Percentiles rank a stretch among this genome's conserved stretches.
These are phyloP conservation scores for Suillus discolor DNA, from an alignment of 768 basidiomycete species.

Conservation along the genomic window DNA sequence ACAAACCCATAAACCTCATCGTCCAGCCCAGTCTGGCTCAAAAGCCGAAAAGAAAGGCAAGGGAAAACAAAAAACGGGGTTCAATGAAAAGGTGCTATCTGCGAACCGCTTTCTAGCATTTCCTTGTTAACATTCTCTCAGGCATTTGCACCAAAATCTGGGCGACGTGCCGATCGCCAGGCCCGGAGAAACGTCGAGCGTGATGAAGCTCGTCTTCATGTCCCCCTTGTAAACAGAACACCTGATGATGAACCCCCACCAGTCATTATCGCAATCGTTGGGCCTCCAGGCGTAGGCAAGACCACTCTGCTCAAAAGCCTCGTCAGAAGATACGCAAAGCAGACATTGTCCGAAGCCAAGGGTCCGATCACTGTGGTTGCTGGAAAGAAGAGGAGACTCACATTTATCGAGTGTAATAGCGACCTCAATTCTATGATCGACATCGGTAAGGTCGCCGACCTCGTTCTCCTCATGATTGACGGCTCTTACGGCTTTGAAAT, in stretches of 20 bases:
- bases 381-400: conserved; percentile 91
- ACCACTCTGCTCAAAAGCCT: conserved; percentile 91
- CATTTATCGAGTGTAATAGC: conserved; percentile 96
- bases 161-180: conserved; percentile 84
- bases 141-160: conserved; percentile 95
- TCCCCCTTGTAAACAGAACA: conserved; percentile 93
- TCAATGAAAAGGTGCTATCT: conserved; percentile 82
- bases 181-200: conserved; percentile 90
- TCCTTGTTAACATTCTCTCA: conserved; percentile 27
- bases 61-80: conserved; percentile 69
- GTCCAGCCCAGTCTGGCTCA: conserved; percentile 67
- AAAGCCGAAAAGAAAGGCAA: conserved; percentile 82
- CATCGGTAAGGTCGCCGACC: conserved; percentile 93
- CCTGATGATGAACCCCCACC: conserved; percentile 92
- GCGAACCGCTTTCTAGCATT: not conserved
- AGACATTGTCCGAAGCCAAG: conserved; percentile 84
- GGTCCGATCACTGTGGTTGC: conserved; percentile 95
- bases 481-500: conserved; percentile 99
- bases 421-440: conserved; percentile 99
- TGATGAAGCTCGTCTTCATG: conserved; percentile 94
- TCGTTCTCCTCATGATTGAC: conserved; percentile 97
- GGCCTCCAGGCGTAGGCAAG: conserved; percentile 97
- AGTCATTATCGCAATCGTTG: conserved; percentile 91
- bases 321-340: conserved; percentile 91
- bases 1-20: conserved; percentile 81